Evolutionary conservation across 1,284 basidiomycete species (phyloP), one percentile per base, ranked within the genome.

Genomic region (Vanrija pseudolonga): DNA sequence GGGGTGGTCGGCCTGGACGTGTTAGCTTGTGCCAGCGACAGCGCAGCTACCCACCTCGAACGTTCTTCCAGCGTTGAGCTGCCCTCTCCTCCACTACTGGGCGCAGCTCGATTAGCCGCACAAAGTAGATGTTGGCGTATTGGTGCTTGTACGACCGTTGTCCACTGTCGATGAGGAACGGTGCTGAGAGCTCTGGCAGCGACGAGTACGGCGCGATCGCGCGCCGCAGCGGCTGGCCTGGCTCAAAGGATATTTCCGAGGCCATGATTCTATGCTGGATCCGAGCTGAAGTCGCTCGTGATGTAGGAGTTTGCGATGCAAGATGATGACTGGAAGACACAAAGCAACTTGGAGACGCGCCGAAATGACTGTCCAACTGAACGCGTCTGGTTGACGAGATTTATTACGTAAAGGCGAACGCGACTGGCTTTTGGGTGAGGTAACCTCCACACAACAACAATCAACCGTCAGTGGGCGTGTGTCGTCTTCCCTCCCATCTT

Each of bases 111-210:
- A 83, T 80, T 12, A 96, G 80, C 22, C 92, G 77, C 15, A 88
- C 80, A 69, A 90, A 96, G 78, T 96, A 96, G 28, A 96, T 88
- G 69, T 93, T 95, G 3, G 93, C 85, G 76, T 94, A 96, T 74
- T 96, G 93, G 65, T 93, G 86, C 68, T 82, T 86, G 78, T 78
- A 80, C 8, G 72, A 74, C 39, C 71, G 55, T 8, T 64, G 56
- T 9, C 63, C 57, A 3, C 71, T 61, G 23, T 73, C 70, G 28
- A 78, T 67, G 18, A 71, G 47, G 60, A 79, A 78, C 15, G 73
- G 67, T 42, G 70, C 67, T 3, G 69, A 68, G 7, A 77, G 66
- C 37, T 73, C 71, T 1, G 74, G 61, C 3, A 77, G 52, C n/a
- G 65, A 53, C 6, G 68, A 69, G 51, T 70, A 73, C 8, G 67